Base-by-base conservation (phyloP, 805 yeast species). In the Metschnikowia aberdeeniae region DNA sequence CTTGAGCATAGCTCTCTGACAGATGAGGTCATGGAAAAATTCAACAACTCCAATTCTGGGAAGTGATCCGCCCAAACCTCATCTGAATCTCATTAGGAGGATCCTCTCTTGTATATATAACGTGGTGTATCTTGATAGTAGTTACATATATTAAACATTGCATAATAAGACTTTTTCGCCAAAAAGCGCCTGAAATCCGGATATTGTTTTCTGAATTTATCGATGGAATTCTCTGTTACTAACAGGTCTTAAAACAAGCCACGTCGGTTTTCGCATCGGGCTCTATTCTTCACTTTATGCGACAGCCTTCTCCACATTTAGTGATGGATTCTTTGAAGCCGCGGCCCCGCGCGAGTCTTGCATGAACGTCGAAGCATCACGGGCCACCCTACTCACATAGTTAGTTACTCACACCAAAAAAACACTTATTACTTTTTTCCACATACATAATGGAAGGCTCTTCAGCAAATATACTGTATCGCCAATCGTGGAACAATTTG, bases 401-500 rank as follows among this genome's bases (percentile, higher is more conserved):
- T 32, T 32, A 32, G 19, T 32, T 14, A 13, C 11, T 32, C 17
- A 14, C 17, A 32, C 35, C 28, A 40, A 12, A 11, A 13, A 19
- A 22, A 4, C 5, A 33, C 27, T 19, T 22, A 12, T 7, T 17
- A 13, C 17, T 22, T 7, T 22, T 22, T 4, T 22, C 30, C 8
- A 13, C 30, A 26, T 8, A 14, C 30, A 22, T 8, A 29, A 71
- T 71, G 76, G 75, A 71, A 35, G 65, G 66, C 33, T 64, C 63
- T 42, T 54, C 57, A 44, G 68, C 62, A 4, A 57, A 49, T 10
- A 48, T 68, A 12, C 56, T 52, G 9, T 61, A 57, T 48, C 58
- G 66, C 36, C 64, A 67, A 20, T 55, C 65, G 29, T 56, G 80
- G 53, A 72, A 77, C 22, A 78, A 78, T 49, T 66, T 82, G 36